Evolutionary conservation across 2,329 filamentous ascomycete species (phyloP), one percentile per base, ranked within the genome.

Genomic region (Alternaria metachromatica): DNA sequence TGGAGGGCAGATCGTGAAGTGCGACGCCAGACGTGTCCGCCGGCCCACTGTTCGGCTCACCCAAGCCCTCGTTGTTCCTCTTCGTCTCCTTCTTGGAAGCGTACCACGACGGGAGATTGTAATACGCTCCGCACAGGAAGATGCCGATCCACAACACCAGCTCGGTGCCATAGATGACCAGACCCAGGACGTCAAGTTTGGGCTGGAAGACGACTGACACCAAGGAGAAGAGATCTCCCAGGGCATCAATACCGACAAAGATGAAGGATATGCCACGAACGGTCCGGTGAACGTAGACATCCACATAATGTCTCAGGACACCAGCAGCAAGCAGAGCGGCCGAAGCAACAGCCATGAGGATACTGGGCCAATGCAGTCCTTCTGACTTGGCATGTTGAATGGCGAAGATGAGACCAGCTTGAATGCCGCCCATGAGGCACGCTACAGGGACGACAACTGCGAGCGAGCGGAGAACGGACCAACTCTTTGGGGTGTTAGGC

Each of bases 201-300:
- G 83, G 82, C 72, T 90, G 85, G 66, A 90, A 91, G 45, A 90
- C 80, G 15, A 92, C 82, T 0, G 89, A 90, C 3, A 89, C 74
- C 0, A 92, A 80, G 0, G 89, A 92, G 58, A 89, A 89, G 4
- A 92, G 74, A 74, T 92, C 90, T 0, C 90, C 90, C 0, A 87
- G 82, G 0, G 89, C 90, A 77, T 92, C 90, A 46, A 92, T 90
- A 2, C 82, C 87, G 0, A 91, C 89, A 67, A 93, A 93, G 3
- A 91, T 80, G 76, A 92, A 92, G 1, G 89, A 91, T 43, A 92
- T 92, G 8, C 90, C 90, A 13, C 89, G 83, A 2, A 92, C 90
- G 0, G 89, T 91, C 7, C 87, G 84, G 67, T 91, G 86, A 3
- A 83, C 74, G 71, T 87, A 91, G 21, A 93, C 92, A 65, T 92